phyloP scores from a whole-genome alignment of 2,329 filamentous ascomycete genomes.

The Kalmusia sp. region DNA sequence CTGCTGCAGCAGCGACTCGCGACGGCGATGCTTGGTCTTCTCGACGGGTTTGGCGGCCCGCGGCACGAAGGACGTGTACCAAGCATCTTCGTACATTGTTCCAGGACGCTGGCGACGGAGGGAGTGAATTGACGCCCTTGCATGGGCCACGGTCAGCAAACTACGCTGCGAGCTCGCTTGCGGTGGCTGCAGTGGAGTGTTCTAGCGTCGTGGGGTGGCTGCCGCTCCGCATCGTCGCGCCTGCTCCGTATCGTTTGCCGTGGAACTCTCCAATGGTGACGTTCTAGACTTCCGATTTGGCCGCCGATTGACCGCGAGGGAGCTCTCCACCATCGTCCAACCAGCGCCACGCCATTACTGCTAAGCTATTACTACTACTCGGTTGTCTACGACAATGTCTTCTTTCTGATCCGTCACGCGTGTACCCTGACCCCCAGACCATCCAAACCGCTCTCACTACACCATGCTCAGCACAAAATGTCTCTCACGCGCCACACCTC shows the following conservation, averaged over 20 bases:
- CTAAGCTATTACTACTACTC: not conserved
- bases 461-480: conserved; percentile 42
- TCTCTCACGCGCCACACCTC: conserved; percentile 38
- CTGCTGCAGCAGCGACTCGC: conserved; percentile 70
- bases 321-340: conserved; percentile 11
- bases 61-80: conserved; percentile 77
- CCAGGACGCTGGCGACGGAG: not conserved
- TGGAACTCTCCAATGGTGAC: conserved; percentile 22
- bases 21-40: conserved; percentile 65
- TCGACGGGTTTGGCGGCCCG: conserved; percentile 62
- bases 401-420: conserved; percentile 16
- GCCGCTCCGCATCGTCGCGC: conserved; percentile 6
- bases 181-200: not conserved
- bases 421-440: conserved; percentile 4
- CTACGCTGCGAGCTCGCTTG: not conserved
- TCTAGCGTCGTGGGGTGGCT: conserved; percentile 20
- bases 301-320: conserved; percentile 9
- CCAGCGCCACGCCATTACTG: not conserved
- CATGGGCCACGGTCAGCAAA: not conserved
- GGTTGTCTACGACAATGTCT: conserved; percentile 17
- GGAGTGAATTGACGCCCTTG: conserved; percentile 9
- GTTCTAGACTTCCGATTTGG: conserved; percentile 20
- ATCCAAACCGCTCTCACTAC: conserved; percentile 7
- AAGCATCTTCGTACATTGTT: conserved; percentile 77
- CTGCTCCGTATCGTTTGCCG: conserved; percentile 13